Conservation (phyloP, 2,329 filamentous ascomycete genomes). For the Diaporthe sp. region DNA sequence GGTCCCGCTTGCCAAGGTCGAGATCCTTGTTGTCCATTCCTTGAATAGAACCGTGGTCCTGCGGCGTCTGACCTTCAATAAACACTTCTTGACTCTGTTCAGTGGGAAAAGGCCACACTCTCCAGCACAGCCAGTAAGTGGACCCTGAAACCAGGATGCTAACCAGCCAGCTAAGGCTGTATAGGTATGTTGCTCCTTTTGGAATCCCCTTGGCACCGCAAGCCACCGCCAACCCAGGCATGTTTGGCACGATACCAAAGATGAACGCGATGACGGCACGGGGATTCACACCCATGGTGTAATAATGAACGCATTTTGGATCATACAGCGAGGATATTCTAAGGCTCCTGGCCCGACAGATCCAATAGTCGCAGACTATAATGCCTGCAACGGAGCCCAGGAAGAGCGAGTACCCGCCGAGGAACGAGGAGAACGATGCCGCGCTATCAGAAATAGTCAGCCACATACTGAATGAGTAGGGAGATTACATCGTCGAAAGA, state of each 20-base stretch:
- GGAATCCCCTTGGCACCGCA: conserved; percentile 39
- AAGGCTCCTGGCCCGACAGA: conserved; percentile 46
- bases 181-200: conserved; percentile 41
- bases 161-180: conserved; percentile 45
- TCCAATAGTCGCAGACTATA: conserved; percentile 52
- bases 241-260: conserved; percentile 42
- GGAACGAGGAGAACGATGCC: conserved; percentile 70
- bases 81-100: background rate
- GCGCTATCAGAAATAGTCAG: conserved; percentile 51
- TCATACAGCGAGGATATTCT: conserved; percentile 55
- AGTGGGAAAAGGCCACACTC: background rate
- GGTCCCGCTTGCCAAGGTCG: background rate
- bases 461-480: background rate
- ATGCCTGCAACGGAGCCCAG: conserved; percentile 50
- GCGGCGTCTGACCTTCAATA: background rate
- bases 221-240: conserved; percentile 45
- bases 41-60: background rate
- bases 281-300: conserved; percentile 43
- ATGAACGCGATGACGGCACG: conserved; percentile 40
- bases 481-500: fast-evolving
- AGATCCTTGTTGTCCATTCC: background rate
- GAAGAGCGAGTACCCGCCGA: conserved; percentile 64
- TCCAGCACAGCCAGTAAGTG: conserved; percentile 24
- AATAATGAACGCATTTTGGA: conserved; percentile 51
- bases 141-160: conserved; percentile 40